A percentile compares a stretch with the other conserved stretches of the same genome.
Evolutionary conservation across 2,329 filamentous ascomycete species (phyloP).

Genomic region (Venturia asperata): DNA sequence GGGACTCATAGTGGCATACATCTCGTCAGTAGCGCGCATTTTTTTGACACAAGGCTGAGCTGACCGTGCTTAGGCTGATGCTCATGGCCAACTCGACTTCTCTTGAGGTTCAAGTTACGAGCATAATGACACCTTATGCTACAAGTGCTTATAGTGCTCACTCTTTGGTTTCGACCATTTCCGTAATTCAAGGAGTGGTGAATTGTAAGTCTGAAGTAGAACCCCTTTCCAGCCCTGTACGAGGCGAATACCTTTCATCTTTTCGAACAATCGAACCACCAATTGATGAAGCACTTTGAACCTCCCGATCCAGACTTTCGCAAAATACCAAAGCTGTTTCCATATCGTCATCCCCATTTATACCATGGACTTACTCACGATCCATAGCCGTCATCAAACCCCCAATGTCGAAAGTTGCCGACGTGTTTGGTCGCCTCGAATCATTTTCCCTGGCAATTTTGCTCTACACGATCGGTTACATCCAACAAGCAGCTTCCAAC

Average conservation of each 20-base stretch:
- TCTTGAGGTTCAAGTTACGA: slow-evolving; percentile 58
- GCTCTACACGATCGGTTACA: slow-evolving; percentile 51
- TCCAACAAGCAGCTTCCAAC: slow-evolving; percentile 49
- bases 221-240: too few relatives aligned
- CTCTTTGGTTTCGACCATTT: slow-evolving; percentile 58
- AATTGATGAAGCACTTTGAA: too few relatives aligned
- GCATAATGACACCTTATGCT: slow-evolving; percentile 55
- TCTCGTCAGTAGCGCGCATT: slow-evolving; percentile 27
- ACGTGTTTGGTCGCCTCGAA: slow-evolving; percentile 56
- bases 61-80: slow-evolving; percentile 30
- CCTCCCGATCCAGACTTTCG: too few relatives aligned
- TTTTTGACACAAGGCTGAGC: slow-evolving; percentile 12
- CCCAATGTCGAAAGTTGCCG: slow-evolving; percentile 54
- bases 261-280: too few relatives aligned
- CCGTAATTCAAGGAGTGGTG: slow-evolving; percentile 57
- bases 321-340: too few relatives aligned
- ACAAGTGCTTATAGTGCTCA: slow-evolving; percentile 59
- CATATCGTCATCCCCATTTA: too few relatives aligned
- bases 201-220: slow-evolving; percentile 40
- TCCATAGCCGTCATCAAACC: slow-evolving; percentile 50
- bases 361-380: not conserved
- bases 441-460: slow-evolving; percentile 49
- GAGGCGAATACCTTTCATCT: not conserved
- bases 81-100: slow-evolving; percentile 60
- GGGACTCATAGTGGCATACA: slow-evolving; percentile 42